These are phyloP conservation scores for Calonectria crousiana DNA, from an alignment of 2,329 filamentous ascomycete species.

Conservation along the genomic window DNA sequence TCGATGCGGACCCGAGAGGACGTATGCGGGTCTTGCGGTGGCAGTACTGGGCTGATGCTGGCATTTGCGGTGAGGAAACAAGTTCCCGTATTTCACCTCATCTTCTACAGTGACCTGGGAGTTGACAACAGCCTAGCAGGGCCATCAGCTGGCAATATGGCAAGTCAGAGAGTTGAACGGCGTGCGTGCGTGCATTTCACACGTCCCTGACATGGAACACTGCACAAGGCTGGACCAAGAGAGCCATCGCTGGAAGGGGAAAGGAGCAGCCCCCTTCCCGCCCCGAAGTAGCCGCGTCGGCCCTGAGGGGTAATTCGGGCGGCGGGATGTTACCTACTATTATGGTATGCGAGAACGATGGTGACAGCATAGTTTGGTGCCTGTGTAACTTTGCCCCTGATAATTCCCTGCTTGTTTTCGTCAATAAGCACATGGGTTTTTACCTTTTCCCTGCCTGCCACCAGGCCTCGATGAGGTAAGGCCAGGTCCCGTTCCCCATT, in stretches of 20 bases:
- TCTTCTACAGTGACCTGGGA: not conserved
- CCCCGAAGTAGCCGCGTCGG: not conserved
- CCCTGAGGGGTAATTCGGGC: not conserved
- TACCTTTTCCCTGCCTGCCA: not conserved
- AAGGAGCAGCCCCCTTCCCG: not conserved
- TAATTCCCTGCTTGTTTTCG: not conserved
- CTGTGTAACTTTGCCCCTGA: constrained; percentile 7
- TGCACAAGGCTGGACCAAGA: not conserved
- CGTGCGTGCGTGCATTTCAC: not conserved
- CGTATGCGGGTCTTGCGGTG: constrained; percentile 3
- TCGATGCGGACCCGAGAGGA: not conserved
- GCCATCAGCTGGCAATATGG: not conserved
- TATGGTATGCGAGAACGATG: not conserved
- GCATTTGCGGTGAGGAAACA: not conserved
- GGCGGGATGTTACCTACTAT: constrained; percentile 6
- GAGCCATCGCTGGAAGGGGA: not conserved
- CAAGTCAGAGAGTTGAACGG: not conserved
- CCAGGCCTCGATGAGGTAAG: not conserved
- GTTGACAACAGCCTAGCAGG: not conserved
- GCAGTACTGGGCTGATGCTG: constrained; percentile 15
- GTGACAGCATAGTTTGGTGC: not conserved
- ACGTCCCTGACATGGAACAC: not conserved
- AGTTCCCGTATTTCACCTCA: not conserved
- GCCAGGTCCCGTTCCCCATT: not conserved
- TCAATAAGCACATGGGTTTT: not conserved